These are phyloP conservation scores for Tetragonia tetragonoides DNA, from an alignment of 148 eudicot species.

Conservation along the genomic window DNA sequence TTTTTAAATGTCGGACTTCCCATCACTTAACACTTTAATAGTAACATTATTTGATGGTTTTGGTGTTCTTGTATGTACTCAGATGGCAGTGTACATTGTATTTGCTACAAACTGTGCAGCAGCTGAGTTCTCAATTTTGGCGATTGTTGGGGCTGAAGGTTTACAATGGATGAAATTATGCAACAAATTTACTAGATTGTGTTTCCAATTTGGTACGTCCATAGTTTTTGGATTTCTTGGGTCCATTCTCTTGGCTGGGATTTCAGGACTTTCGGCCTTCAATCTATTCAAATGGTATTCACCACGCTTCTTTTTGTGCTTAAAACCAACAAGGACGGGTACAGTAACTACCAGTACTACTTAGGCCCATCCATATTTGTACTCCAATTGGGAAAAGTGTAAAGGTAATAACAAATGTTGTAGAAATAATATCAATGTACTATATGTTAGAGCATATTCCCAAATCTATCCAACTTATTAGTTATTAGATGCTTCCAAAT, in stretches of 20 bases:
- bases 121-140: conserved; percentile 28
- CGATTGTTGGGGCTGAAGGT: conserved; percentile 37
- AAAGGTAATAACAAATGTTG: background rate
- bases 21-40: too few species aligned
- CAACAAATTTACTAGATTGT: conserved; percentile 49
- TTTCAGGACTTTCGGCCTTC: conserved; percentile 53
- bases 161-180: conserved; percentile 72
- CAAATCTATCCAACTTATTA: too few species aligned
- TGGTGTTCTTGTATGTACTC: background rate
- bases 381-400: background rate
- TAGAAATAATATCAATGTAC: background rate
- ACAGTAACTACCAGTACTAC: background rate
- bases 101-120: conserved; percentile 47
- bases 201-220: conserved; percentile 57
- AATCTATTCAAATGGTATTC: conserved; percentile 64
- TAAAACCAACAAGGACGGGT: conserved; percentile 22
- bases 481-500: too few species aligned
- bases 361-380: background rate
- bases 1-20: too few species aligned
- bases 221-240: conserved; percentile 37
- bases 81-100: conserved; percentile 54
- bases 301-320: conserved; percentile 34
- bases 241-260: conserved; percentile 29
- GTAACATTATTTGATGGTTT: background rate
- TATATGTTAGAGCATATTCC: too few species aligned